These are phyloP conservation scores for Penicillium sp. DNA, from an alignment of 2,329 filamentous ascomycete species.

Conservation along the genomic window DNA sequence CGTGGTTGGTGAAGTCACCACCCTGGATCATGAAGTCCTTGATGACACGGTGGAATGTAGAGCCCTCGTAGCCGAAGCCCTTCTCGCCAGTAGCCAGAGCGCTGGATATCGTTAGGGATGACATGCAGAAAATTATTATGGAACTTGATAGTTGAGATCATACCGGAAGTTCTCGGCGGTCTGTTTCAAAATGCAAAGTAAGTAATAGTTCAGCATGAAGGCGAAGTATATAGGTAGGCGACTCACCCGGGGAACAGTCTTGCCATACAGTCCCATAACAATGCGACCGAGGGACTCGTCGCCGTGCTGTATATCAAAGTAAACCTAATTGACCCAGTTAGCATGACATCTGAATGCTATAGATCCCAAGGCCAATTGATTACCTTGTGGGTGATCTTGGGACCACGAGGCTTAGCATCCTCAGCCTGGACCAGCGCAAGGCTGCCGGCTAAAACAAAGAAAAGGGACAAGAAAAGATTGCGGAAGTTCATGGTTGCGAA, in stretches of 20 bases:
- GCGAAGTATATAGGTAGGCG: neutral
- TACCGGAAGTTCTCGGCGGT: conserved; percentile 67
- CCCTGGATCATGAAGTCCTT: conserved; percentile 72
- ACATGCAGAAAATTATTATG: neutral
- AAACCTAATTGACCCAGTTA: conserved; percentile 50
- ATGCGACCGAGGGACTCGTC: conserved; percentile 62
- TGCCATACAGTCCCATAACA: conserved; percentile 67
- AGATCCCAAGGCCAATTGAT: conserved; percentile 15
- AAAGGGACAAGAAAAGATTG: conserved; percentile 59
- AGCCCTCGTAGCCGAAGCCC: conserved; percentile 67
- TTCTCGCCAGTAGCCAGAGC: conserved; percentile 67
- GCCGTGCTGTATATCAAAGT: conserved; percentile 66
- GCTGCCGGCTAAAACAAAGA: conserved; percentile 73
- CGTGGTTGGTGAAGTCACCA: conserved; percentile 66
- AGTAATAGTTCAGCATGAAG: conserved; percentile 9
- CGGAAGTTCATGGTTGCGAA: conserved; percentile 37
- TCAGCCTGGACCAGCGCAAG: conserved; percentile 71
- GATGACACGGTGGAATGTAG: conserved; percentile 70
- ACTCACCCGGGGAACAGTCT: conserved; percentile 64
- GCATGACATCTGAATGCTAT: neutral
- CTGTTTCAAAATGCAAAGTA: conserved; percentile 37
- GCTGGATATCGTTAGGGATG: conserved; percentile 25
- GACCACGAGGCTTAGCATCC: conserved; percentile 68
- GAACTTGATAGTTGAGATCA: conserved; percentile 6
- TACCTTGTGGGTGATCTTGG: conserved; percentile 93